Base-by-base conservation (phyloP, 1,139 yeast genomes). In the Yamadazyma epiphylla region DNA sequence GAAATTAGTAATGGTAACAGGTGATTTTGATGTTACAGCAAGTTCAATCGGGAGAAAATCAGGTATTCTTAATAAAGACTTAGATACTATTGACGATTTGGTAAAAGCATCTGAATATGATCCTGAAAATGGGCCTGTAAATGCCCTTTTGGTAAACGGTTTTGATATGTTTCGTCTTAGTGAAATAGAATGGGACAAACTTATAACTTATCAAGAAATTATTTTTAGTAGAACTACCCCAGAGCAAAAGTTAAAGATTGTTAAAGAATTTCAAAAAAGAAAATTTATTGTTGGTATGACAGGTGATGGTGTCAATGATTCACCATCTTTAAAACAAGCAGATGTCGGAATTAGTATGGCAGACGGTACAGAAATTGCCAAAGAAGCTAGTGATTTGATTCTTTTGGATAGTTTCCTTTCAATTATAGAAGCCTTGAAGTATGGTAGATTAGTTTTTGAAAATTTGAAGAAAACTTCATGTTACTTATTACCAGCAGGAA, bases 221-320 rank as follows among this genome's bases (percentile, higher is more conserved):
- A 74, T 73, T 3, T 73, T 73, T 43, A 64, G 77, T 6, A 56
- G 78, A 48, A 70, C 77, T 5, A 70, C 77, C 1, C 79, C 79
- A 3, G 76, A 71, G 39, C 77, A 72, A 38, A 73, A 73, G 43
- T 51, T 73, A 23, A 53, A 54, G 30, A 71, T 73, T 32, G 74
- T 73, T 21, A 63, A 67, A 38, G 68, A 69, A 40, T 70, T 70
- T 35, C 74, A 73, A 43, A 54, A 55, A 14, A 51, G 70, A 31
- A 54, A 57, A n/a, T 61, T 64, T 34, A 46, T 67, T 26, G 71
- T 70, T 28, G 77, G 70, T 7, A 68, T 71, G 71, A 66, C 74
- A 22, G 77, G 77, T 17, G 77, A 70, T 46, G 77, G 77, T 38
- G 69, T 71, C 27, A 71, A 71, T 40, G 77, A 71, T 49, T 71